Evolutionary conservation across 2,329 filamentous ascomycete species (phyloP), one percentile per base, ranked within the genome.

Genomic region (Cercospora sojina): DNA sequence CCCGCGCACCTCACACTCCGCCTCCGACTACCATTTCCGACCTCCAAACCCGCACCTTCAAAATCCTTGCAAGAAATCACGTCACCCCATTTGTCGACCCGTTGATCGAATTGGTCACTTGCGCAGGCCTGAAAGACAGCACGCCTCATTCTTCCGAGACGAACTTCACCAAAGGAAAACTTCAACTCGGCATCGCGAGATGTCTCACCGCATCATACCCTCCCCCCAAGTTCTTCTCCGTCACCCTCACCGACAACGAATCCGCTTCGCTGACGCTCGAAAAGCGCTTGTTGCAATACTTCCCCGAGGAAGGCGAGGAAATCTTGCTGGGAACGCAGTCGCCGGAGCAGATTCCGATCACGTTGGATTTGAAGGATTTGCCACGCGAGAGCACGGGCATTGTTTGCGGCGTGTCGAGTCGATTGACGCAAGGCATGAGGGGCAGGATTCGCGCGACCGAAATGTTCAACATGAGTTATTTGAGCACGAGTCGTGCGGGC

Each of bases 361-460:
- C 93, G 66, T 85, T 99, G 3, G 92, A 98, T 73, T 84, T 99
- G 27, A 88, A 87, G 20, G 88, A 87, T 49, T 82, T 98, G 47
- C 91, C 94, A 0, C 85, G 94, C 49, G 92, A 97, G 77, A 93
- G 92, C 7, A 96, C 93, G 0, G 94, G 94, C 23, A 97, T 99
- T 65, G 92, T 99, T 3, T 97, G 93, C 72, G 94, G 95, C 29
- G 92, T 99, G 2, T 93, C 94, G 0, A 92, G 93, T 27, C 86
- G 88, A 63, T 83, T 98, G 29, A 90, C 93, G 0, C 87, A 91
- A 59, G 91, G 91, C 55, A 89, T 92, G 43, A 74, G 66, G 82
- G 67, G 76, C 70, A 18, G 74, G 74, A 57, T 76, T 69, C 61
- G 84, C 80, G 25, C 53, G 25, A 71, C 68, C 12, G 73, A 74